Conservation (phyloP, 2,329 filamentous ascomycete genomes). For the Verticillium longisporum region DNA sequence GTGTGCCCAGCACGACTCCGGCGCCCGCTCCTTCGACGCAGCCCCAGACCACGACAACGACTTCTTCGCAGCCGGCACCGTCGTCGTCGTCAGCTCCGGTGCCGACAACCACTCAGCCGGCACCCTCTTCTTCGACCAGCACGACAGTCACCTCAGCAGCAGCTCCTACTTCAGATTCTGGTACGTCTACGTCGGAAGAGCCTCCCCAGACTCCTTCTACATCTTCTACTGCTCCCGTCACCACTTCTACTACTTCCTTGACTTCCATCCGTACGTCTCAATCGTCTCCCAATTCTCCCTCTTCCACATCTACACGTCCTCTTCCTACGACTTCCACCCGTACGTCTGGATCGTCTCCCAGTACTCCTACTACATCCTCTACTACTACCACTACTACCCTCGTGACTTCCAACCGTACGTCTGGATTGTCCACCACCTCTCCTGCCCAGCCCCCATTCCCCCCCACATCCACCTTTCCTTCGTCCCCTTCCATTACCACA, state of each 20-base stretch:
- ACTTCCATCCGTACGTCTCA: conserved; percentile 12
- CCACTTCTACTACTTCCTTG: conserved; percentile 9
- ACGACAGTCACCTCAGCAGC: conserved; percentile 18
- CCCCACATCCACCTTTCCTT: conserved; percentile 19
- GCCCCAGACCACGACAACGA: background rate
- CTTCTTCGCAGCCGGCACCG: conserved; percentile 1
- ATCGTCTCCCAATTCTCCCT: conserved; percentile 13
- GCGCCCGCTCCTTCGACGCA: background rate
- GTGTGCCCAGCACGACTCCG: conserved; percentile 2
- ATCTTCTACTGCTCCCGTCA: conserved; percentile 12
- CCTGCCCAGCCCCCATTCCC: conserved; percentile 19
- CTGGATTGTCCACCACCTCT: conserved; percentile 8
- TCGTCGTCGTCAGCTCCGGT: background rate
- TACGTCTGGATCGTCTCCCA: conserved; percentile 10
- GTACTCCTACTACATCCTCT: conserved; percentile 17
- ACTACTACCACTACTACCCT: background rate
- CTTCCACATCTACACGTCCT: conserved; percentile 14
- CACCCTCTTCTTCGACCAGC: background rate
- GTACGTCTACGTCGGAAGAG: conserved; percentile 12
- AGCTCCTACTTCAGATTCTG: conserved; percentile 19
- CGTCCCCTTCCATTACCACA: conserved; percentile 16
- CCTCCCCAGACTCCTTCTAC: conserved; percentile 14
- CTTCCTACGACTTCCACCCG: conserved; percentile 3
- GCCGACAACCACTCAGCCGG: conserved; percentile 7
- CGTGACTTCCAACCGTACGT: conserved; percentile 10